Conservation (phyloP, 805 yeast species). For the Maudiozyma pseudohumilis region DNA sequence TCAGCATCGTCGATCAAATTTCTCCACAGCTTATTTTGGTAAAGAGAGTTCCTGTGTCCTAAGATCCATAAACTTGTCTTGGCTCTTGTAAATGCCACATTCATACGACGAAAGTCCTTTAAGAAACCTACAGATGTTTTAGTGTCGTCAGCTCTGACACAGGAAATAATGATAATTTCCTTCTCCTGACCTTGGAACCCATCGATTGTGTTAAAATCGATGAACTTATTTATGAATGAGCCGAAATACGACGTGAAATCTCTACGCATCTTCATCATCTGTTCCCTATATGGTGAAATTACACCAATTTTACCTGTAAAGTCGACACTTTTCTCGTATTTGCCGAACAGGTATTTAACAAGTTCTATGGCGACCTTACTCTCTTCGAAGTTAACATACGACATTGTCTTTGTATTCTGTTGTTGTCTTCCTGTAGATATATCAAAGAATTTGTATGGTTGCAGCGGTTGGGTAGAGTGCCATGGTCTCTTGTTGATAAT, state of each 20-base stretch:
- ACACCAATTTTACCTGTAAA: constrained; percentile 75
- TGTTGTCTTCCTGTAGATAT: constrained; percentile 54
- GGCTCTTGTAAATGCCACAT: constrained; percentile 94
- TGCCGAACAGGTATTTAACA: constrained; percentile 40
- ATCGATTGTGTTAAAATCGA: constrained; percentile 91
- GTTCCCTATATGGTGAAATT: constrained; percentile 92
- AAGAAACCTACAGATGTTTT: constrained; percentile 70
- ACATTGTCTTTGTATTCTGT: constrained; percentile 53
- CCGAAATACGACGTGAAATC: constrained; percentile 57
- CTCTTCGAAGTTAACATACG: constrained; percentile 63
- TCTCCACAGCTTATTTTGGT: constrained; percentile 62
- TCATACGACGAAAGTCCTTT: constrained; percentile 89
- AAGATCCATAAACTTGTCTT: constrained; percentile 85
- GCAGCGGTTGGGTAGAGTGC: constrained; percentile 50
- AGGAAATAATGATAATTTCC: constrained; percentile 80
- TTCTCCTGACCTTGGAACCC: constrained; percentile 98
- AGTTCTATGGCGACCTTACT: constrained; percentile 65
- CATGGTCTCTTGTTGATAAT: constrained; percentile 54
- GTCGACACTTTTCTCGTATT: constrained; percentile 36
- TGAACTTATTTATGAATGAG: constrained; percentile 44
- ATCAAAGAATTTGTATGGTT: constrained; percentile 76
- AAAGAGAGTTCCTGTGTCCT: constrained; percentile 65
- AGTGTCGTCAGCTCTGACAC: constrained; percentile 76
- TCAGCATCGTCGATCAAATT: constrained; percentile 58
- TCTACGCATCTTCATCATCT: constrained; percentile 49